phyloP scores from a whole-genome alignment of 2,329 filamentous ascomycete species.

The Metarhizium anisopliae region DNA sequence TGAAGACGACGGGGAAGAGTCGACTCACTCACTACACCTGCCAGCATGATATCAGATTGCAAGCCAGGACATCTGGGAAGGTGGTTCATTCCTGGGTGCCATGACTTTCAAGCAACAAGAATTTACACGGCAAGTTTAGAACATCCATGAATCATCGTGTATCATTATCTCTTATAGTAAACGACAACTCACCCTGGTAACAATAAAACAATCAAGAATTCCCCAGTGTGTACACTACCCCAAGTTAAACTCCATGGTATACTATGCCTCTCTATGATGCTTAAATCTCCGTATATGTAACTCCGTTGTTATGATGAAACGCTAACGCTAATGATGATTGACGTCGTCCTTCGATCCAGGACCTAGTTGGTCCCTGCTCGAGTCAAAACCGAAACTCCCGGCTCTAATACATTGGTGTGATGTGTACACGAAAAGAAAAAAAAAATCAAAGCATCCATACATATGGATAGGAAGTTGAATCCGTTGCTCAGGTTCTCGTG shows the following conservation, averaged over 20 bases:
- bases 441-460: slow-evolving; percentile 8
- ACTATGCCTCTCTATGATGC: slow-evolving; percentile 1
- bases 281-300: not conserved
- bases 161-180: not conserved
- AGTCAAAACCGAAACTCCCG: not conserved
- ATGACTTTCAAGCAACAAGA: not conserved
- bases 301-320: not conserved
- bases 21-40: no score
- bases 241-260: not conserved
- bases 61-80: not conserved
- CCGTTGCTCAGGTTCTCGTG: not conserved
- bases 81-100: not conserved
- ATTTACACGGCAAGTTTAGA: not conserved
- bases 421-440: not conserved
- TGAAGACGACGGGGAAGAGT: not conserved
- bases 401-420: not conserved
- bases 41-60: no score
- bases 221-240: not conserved
- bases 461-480: not conserved
- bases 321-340: slow-evolving; percentile 4
- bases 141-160: not conserved
- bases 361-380: not conserved
- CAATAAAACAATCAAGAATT: not conserved
- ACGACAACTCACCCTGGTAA: not conserved
- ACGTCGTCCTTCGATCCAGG: not conserved